Evolutionary conservation across 495 filamentous ascomycete species (phyloP).

Genomic region (Talaromyces thailandensis): DNA sequence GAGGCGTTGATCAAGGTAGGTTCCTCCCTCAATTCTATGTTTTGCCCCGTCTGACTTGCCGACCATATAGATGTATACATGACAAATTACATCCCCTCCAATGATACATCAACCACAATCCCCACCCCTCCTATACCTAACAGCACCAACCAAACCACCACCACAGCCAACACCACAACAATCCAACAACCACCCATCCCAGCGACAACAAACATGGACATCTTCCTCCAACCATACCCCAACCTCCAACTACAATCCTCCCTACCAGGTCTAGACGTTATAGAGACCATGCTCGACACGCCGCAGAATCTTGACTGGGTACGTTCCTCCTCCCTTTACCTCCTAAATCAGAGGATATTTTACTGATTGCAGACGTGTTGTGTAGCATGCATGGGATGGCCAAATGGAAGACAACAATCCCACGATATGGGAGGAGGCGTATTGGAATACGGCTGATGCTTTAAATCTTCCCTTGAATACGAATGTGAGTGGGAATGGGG

Average conservation of each 20-base stretch:
- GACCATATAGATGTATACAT: neutral
- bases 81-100: neutral
- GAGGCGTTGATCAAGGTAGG: neutral
- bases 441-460: neutral
- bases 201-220: neutral
- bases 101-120: neutral
- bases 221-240: slow-evolving; percentile 19
- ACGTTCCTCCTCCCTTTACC: slow-evolving; percentile 18
- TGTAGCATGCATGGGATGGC: slow-evolving; percentile 6
- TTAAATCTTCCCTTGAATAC: neutral
- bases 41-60: neutral
- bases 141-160: neutral
- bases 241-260: slow-evolving; percentile 11
- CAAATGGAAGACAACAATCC: slow-evolving; percentile 6
- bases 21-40: neutral
- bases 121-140: neutral
- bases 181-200: neutral
- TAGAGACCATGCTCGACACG: slow-evolving; percentile 46
- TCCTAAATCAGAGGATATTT: neutral
- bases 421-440: neutral
- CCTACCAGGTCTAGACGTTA: slow-evolving; percentile 34
- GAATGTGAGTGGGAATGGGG: neutral
- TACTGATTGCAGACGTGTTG: neutral
- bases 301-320: slow-evolving; percentile 66
- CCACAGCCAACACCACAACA: neutral